Evolutionary conservation across 768 basidiomycete species (phyloP).

Genomic region (Lactarius indigo): DNA sequence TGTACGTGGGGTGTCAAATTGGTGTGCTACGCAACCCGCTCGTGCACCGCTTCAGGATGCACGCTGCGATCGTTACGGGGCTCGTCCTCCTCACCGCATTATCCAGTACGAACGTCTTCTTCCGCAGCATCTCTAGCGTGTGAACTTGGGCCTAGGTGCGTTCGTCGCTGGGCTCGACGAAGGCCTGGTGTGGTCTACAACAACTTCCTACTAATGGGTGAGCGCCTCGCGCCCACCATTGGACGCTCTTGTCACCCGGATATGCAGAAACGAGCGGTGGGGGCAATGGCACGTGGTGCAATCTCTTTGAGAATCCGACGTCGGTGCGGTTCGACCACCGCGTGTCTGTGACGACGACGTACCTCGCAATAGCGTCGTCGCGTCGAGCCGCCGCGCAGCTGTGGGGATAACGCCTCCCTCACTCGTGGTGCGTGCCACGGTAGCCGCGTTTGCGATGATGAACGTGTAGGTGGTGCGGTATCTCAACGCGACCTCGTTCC

Average conservation of each 20-base stretch:
- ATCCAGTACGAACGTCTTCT: slow-evolving; percentile 55
- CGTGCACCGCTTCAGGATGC: slow-evolving; percentile 54
- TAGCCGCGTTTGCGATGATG: slow-evolving; percentile 69
- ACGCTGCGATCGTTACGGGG: slow-evolving; percentile 60
- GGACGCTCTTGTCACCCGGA: slow-evolving; percentile 56
- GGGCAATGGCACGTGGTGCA: slow-evolving; percentile 76
- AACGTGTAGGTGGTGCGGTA: slow-evolving; percentile 78
- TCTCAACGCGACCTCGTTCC: slow-evolving; percentile 87
- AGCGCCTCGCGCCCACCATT: too few relatives aligned
- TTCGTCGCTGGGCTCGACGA: slow-evolving; percentile 98
- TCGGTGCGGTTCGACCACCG: slow-evolving; percentile 98
- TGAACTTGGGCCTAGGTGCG: slow-evolving; percentile 56
- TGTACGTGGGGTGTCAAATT: slow-evolving; percentile 42
- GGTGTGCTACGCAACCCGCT: slow-evolving; percentile 49
- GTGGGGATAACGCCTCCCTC: slow-evolving; percentile 54
- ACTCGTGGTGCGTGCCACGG: slow-evolving; percentile 47
- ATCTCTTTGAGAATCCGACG: slow-evolving; percentile 94
- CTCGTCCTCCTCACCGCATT: slow-evolving; percentile 89
- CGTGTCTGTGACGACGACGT: slow-evolving; percentile 86
- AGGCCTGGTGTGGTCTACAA: slow-evolving; percentile 92
- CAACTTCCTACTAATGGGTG: too few relatives aligned
- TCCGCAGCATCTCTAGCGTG: neutral
- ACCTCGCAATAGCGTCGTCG: slow-evolving; percentile 56
- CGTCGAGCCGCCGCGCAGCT: slow-evolving; percentile 50
- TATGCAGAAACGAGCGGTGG: slow-evolving; percentile 56